phyloP scores from a whole-genome alignment of 495 filamentous ascomycete genomes.

The Viridothelium virens region DNA sequence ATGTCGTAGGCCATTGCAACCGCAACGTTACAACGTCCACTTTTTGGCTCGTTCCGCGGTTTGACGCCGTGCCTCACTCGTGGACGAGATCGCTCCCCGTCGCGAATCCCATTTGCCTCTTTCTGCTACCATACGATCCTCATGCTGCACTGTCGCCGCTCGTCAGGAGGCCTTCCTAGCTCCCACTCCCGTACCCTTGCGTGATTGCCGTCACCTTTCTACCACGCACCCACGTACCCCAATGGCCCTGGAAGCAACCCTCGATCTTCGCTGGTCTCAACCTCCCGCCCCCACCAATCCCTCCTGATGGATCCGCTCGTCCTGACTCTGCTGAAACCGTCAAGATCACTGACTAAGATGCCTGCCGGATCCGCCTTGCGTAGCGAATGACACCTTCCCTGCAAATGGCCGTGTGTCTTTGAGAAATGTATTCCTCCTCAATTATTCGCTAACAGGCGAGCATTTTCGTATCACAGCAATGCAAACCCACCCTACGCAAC shows the following conservation, averaged over 20 bases:
- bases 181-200: background rate
- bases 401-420: background rate
- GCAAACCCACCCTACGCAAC: conserved; percentile 16
- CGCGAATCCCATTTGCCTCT: background rate
- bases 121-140: conserved; percentile 9
- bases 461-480: conserved; percentile 28
- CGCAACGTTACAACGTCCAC: conserved; percentile 10
- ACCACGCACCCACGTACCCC: background rate
- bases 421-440: conserved; percentile 3
- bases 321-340: conserved; percentile 6
- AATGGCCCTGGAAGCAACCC: background rate
- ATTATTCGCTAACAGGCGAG: background rate
- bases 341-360: conserved; percentile 6
- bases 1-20: conserved; percentile 9
- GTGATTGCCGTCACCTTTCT: background rate
- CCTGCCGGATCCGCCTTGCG: conserved; percentile 18
- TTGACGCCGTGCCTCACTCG: background rate
- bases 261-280: conserved; percentile 4
- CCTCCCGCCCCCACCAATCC: conserved; percentile 1
- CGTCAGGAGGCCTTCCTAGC: background rate
- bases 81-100: conserved; percentile 4
- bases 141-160: background rate
- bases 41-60: conserved; percentile 2
- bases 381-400: conserved; percentile 30
- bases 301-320: background rate